These are phyloP conservation scores for Scutellaria minor DNA, from an alignment of 257 asterid species.

Conservation along the genomic window DNA sequence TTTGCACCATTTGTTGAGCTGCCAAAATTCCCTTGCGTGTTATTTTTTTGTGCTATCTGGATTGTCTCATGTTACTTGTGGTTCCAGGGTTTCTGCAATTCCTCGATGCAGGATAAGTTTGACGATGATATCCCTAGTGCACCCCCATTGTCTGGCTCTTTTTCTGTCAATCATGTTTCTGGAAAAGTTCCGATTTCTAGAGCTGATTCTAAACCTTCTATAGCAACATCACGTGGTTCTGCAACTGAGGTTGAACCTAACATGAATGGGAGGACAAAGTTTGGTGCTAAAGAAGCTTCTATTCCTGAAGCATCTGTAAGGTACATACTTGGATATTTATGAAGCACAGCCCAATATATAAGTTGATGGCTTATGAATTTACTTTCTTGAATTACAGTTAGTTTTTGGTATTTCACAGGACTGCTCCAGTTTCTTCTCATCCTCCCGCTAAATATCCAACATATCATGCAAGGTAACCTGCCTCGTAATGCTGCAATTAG, in stretches of 20 bases:
- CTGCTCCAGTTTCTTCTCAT: constrained; percentile 58
- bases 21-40: background rate
- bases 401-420: constrained; percentile 51
- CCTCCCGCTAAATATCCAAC: constrained; percentile 75
- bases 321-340: constrained; percentile 41
- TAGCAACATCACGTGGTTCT: constrained; percentile 44
- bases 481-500: background rate
- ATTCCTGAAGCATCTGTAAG: constrained; percentile 52
- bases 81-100: constrained; percentile 40
- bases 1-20: background rate
- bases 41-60: constrained; percentile 2
- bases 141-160: constrained; percentile 61
- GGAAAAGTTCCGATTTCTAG: constrained; percentile 37
- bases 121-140: constrained; percentile 77
- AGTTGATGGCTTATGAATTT: constrained; percentile 9
- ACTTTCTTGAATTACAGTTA: constrained; percentile 17
- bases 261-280: constrained; percentile 32
- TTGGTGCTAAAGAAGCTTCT: constrained; percentile 40
- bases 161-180: constrained; percentile 44
- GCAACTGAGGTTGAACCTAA: constrained; percentile 43
- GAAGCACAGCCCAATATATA: background rate
- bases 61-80: constrained; percentile 28
- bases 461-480: constrained; percentile 80
- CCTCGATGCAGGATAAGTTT: constrained; percentile 37
- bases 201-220: constrained; percentile 40